phyloP scores from a whole-genome alignment of 2,329 filamentous ascomycete species.

The Juglanconis sp. region DNA sequence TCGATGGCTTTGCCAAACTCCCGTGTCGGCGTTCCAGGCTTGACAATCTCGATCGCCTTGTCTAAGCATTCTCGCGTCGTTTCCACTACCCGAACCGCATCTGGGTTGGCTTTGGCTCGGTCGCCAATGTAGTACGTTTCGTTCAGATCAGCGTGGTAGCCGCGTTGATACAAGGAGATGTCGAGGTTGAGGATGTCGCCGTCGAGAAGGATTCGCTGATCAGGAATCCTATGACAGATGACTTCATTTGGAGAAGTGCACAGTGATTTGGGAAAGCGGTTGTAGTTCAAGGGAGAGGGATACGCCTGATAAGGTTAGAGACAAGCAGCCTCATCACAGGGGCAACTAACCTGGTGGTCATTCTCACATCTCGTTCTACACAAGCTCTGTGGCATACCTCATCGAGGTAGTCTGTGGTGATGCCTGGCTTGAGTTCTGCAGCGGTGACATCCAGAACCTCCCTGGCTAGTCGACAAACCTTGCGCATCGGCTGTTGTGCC shows the following conservation, averaged over 20 bases:
- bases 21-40: conserved; percentile 86
- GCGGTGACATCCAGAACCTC: conserved; percentile 93
- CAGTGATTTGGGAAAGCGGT: conserved; percentile 94
- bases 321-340: too few relatives aligned
- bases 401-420: conserved; percentile 94
- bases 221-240: conserved; percentile 97
- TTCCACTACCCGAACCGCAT: conserved; percentile 87
- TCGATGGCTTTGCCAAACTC: conserved; percentile 94
- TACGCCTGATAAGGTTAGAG: conserved; percentile 62
- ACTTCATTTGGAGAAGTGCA: conserved; percentile 96
- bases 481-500: conserved; percentile 85
- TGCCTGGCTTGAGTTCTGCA: conserved; percentile 77
- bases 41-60: conserved; percentile 82
- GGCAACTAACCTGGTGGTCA: too few relatives aligned
- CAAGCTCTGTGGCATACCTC: conserved; percentile 93
- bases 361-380: conserved; percentile 79
- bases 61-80: conserved; percentile 83
- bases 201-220: conserved; percentile 79
- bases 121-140: conserved; percentile 98
- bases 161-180: conserved; percentile 87
- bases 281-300: conserved; percentile 91
- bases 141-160: conserved; percentile 94
- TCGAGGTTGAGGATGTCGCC: conserved; percentile 98
- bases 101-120: conserved; percentile 76
- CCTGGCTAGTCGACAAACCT: conserved; percentile 79